A percentile compares a stretch with the other conserved stretches of the same genome.
phyloP scores from a whole-genome alignment of 164 flowering plant species.

The Taxillus chinensis region DNA sequence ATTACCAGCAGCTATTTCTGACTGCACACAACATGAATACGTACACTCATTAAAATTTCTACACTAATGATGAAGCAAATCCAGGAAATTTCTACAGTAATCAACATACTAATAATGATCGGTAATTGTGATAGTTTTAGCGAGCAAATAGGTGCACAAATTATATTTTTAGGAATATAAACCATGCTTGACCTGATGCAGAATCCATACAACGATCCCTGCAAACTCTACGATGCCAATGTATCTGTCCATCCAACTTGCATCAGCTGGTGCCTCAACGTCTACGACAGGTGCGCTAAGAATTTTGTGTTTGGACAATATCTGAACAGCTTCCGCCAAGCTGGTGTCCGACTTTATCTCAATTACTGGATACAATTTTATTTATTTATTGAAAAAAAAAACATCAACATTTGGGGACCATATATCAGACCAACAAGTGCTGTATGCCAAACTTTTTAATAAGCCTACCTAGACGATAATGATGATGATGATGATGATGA shows the following conservation, averaged over 20 bases:
- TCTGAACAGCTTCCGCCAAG: constrained; percentile 75
- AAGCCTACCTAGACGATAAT: no score
- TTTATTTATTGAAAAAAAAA: not conserved
- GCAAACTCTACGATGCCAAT: constrained; percentile 90
- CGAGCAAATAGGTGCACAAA: not conserved
- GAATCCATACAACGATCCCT: constrained; percentile 90
- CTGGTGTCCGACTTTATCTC: constrained; percentile 82
- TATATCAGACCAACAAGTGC: no score
- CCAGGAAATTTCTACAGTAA: not conserved
- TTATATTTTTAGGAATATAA: not conserved
- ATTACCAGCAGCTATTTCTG: constrained; percentile 45
- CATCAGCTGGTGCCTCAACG: constrained; percentile 82
- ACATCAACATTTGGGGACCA: no score
- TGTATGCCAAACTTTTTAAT: no score
- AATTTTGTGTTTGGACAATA: constrained; percentile 58
- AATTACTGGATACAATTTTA: constrained; percentile 32
- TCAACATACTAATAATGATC: no score
- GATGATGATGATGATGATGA: no score
- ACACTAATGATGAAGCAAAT: not conserved
- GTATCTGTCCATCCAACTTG: constrained; percentile 94
- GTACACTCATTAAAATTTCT: not conserved
- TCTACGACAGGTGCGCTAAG: constrained; percentile 91
- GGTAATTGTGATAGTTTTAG: no score
- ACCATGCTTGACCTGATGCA: constrained; percentile 68
- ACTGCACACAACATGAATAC: constrained; percentile 32